Evolutionary conservation across 192 early-diverging fungal genomes (phyloP), one percentile per base, ranked within the genome.

Genomic region (Linderina pennispora): DNA sequence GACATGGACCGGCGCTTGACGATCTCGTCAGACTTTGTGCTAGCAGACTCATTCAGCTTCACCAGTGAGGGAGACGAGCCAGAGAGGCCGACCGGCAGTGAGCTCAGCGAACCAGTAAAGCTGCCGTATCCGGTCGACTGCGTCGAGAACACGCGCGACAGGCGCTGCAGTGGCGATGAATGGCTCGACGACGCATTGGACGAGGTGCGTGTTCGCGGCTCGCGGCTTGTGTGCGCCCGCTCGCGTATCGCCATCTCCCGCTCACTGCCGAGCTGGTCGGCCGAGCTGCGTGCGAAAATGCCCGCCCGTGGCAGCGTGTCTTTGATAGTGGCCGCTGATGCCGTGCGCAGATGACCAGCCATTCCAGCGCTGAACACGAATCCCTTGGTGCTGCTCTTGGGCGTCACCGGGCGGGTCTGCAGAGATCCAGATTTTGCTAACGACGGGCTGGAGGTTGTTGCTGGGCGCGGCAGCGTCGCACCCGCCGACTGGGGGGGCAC

Each of bases 1-100:
- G 66, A 70, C 66, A 62, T 58, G 7, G 66, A 62, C 16, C 66
- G 50, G 19, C 66, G 55, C 51, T 70, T 70, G 20, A 23, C 40
- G 40, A 45, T 58, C 17, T 36, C 15, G 10, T 16, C 34, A 16
- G 37, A 18, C 38, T 43, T 55, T 3, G 57, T 15, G n/a, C n/a
- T 28, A 4, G 26, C 21, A 15, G 23, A 17, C 17, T 47, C 23
- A 4, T 22, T 45, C 20, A 47, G 32, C 25, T 45, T 56, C 17
- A 52, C 49, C 44, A 60, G 23, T 23, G 50, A 48, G 8, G 57
- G 39, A 14, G 57, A 36, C 9, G 50, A 51, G 4, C 49, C 44
- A 14, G 31, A 20, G 1, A 40, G 37, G 35, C 42, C 47, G 4
- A 34, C 9, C 13, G 57, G 36, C 21, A 38, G 18, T 10, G 37